Evolutionary conservation across 2,329 filamentous ascomycete genomes (phyloP), one percentile per base, ranked within the genome.

Genomic region (Aspergillus aculeatinus): DNA sequence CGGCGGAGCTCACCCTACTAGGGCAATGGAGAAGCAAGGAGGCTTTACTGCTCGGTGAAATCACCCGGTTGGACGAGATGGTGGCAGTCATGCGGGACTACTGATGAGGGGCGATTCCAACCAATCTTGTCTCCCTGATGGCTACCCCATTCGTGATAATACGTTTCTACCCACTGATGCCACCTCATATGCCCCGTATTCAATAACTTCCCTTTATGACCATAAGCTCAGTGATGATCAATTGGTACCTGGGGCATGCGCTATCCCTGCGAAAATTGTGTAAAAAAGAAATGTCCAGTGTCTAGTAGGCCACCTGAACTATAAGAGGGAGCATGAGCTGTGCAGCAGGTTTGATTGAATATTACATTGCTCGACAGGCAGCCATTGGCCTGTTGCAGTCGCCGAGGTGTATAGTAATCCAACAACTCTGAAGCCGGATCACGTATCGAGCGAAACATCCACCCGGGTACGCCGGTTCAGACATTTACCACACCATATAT

Each of bases 41-140:
- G 67, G 86, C 89, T 69, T 89, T 89, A 78, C 80, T 99, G 44
- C 79, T 96, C 39, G 86, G 87, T 1, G 92, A 97, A 76, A 82
- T 97, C 11, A 85, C 85, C 73, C 84, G 91, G 62, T 81, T 96
- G 66, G 95, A 99, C 77, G 89, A 95, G 55, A 81, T 96, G 66
- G 88, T 98, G 51, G 89, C 89, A 27, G 84, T 95, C 12, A 83
- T 98, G 67, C 83, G 90, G 63, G 95, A 99, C 73, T 93, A 85
- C 68, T 92, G 73, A 81, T 3, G 16, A 44, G 16, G 14, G 14
- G 21, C 21, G 53, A 29, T 51, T 31, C 19, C 19, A 12, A 44
- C 19, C 35, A n/a, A 47, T 11, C 47, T 58, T 25, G 55, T 54
- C 39, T 44, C 14, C 16, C 4, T 16, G 9, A 44, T 19, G 14